Evolutionary conservation across 2,329 filamentous ascomycete genomes (phyloP).

Genomic region (Gnomoniopsis smithogilvyi): DNA sequence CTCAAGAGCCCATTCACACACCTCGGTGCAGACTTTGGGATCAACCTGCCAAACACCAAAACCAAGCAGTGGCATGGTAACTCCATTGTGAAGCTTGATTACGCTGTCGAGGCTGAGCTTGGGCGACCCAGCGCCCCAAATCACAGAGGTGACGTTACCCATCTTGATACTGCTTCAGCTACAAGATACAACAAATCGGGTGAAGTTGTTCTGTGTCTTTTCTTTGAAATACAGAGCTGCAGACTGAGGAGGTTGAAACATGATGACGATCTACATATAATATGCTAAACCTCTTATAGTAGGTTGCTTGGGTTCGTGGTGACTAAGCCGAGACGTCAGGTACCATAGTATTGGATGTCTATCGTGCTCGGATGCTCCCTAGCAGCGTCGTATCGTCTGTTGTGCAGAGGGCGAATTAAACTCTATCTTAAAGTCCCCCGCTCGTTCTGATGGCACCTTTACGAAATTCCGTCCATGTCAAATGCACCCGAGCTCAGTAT

Average conservation of each 20-base stretch:
- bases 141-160: slow-evolving; percentile 2
- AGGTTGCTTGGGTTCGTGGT: not conserved
- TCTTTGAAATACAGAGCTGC: not conserved
- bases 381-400: not conserved
- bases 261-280: not conserved
- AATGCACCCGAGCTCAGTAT: not conserved
- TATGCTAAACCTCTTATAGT: not conserved
- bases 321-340: not conserved
- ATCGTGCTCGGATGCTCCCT: not conserved
- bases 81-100: slow-evolving; percentile 9
- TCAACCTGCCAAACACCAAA: slow-evolving; percentile 11
- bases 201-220: not conserved
- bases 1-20: slow-evolving; percentile 2
- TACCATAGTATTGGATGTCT: not conserved
- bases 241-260: not conserved
- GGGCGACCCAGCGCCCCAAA: not conserved
- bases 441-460: not conserved
- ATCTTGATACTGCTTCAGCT: not conserved
- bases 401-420: not conserved
- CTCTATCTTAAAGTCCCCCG: not conserved
- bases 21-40: slow-evolving; percentile 1
- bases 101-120: slow-evolving; percentile 10
- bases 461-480: not conserved
- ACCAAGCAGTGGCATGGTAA: slow-evolving; percentile 10
- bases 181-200: not conserved